These are phyloP conservation scores for Lepidium didymum DNA, from an alignment of 345 rosid genomes.

Conservation along the genomic window DNA sequence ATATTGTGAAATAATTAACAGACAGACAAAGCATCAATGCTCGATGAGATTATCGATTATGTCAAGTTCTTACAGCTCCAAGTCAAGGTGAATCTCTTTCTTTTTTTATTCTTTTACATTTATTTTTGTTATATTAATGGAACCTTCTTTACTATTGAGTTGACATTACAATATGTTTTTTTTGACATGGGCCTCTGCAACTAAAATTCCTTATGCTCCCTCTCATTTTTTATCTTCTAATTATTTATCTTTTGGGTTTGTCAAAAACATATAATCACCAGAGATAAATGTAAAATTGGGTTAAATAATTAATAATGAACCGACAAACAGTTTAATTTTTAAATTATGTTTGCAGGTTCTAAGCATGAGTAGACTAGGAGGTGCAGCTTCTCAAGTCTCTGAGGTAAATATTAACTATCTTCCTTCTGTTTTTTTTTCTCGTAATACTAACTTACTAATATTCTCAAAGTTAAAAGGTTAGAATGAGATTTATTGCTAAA, in stretches of 20 bases:
- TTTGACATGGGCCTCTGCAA: constrained; percentile 15
- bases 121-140: neutral
- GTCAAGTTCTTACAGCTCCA: constrained; percentile 99
- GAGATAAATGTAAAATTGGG: neutral
- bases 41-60: constrained; percentile 98
- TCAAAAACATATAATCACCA: neutral
- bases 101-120: neutral
- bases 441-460: no score
- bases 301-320: neutral
- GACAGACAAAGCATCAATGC: constrained; percentile 99
- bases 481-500: no score
- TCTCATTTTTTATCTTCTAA: neutral
- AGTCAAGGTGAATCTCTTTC: constrained; percentile 67
- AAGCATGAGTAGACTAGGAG: constrained; percentile 95
- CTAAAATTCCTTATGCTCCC: constrained; percentile 30
- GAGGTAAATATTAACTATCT: constrained; percentile 42
- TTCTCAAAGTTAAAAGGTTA: neutral
- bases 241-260: neutral
- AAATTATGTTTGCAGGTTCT: constrained; percentile 48
- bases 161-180: constrained; percentile 29
- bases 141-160: constrained; percentile 22
- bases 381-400: constrained; percentile 73
- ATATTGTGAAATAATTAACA: constrained; percentile 41
- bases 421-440: neutral
- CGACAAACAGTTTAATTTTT: neutral